Evolutionary conservation across 768 basidiomycete species (phyloP), one percentile per base, ranked within the genome.

Genomic region (Pisolithus marmoratus): DNA sequence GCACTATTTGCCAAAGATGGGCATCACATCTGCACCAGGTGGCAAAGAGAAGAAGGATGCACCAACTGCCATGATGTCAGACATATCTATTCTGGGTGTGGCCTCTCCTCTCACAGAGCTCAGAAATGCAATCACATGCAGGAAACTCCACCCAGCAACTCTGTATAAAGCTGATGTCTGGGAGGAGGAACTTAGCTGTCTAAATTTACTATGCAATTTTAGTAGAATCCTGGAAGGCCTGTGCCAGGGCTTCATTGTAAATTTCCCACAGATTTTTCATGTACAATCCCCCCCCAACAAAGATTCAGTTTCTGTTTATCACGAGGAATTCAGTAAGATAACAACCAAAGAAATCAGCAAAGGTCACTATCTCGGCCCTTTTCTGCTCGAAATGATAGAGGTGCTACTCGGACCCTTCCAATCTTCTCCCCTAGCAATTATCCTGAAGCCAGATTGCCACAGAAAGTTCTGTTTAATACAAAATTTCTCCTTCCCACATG

Each of bases 391-490:
- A 0, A 58, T 64, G n/a, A 50, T 71, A 0, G 69, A 73, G 51
- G 1, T 1, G 0, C 46, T 66, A 24, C 52, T 75, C 8, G 72
- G 74, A 0, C 71, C 68, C 0, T 74, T 74, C 52, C 73, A 75
- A 52, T 54, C 61, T 0, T 73, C 68, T 0, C 72, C 72, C 0
- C 53, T 73, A 5, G 64, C 60, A 9, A 50, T 74, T 19, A 62
- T 74, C 2, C 72, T 69, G 0, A 76, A 77, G 29, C 54, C 65
- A 0, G 62, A 63, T 0, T 70, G 69, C 38, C 64, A 61, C 0
- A 63, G 58, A 1, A 70, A 69, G 50, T 73, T 58, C 46, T 53
- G 66, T 0, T 47, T 65, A 8, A 58, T 77, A 2, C 72, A 75
- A 22, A 71, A 76, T 51, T 61, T 72, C 12, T 74, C 72, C 0